Base-by-base conservation (phyloP, 2,329 filamentous ascomycete species). In the Ceratocystis eucalypticola region DNA sequence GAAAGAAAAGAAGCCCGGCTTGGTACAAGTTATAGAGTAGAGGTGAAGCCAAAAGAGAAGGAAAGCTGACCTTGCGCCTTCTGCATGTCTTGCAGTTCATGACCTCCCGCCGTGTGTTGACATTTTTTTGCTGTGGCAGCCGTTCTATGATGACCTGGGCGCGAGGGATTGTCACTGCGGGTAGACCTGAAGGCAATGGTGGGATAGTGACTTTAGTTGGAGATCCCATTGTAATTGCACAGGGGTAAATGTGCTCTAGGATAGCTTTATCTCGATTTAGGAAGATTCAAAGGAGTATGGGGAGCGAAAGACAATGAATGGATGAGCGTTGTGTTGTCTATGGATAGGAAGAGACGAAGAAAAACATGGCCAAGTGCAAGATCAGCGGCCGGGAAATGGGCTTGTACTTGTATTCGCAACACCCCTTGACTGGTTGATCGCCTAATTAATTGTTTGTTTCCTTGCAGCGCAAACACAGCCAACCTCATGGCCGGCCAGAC, bases 61-160 rank as follows among this genome's bases (percentile, higher is more conserved):
- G 20, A 4, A 20, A 65, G 70, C 78, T 61, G 76, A 93, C 90
- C 87, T 96, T 96, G 78, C 91, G 83, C 77, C 95, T 95, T 71
- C 91, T 84, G 79, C 91, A 96, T 66, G 89, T 94, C 76, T 96
- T 95, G 84, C 91, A 96, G 75, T 96, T 96, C 91, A 96, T 96
- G 44, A 88, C 89, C 79, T 95, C 91, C 72, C 88, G 85, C 50
- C 88, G 89, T 74, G 94, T 88, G 71, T 84, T 87, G 75, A 82
- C 85, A 76, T 84, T 22, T 53, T 88, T 85, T 69, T 87, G 84
- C 65, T 86, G 81, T 30, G 88, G 87, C 70, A 93, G 78, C 69
- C 89, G 84, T 76, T 92, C 88, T 75, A 93, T 93, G 74, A 88
- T 87, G 72, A 92, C 86, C 78, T 89, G 87, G 33, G 88, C 87